Evolutionary conservation across 2,329 filamentous ascomycete species (phyloP), one percentile per base, ranked within the genome.

Genomic region (Phaeoacremonium minimum): DNA sequence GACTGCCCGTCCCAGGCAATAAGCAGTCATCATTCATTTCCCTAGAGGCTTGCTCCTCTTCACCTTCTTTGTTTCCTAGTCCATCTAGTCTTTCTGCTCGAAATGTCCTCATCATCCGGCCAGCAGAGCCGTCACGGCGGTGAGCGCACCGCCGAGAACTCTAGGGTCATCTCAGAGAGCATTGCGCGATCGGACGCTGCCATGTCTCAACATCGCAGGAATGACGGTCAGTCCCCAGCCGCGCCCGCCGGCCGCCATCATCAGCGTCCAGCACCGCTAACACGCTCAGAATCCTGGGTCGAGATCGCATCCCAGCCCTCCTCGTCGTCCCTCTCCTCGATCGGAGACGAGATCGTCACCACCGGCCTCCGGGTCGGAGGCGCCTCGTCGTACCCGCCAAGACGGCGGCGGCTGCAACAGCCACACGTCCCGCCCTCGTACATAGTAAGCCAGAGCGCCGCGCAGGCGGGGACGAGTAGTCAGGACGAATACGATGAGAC

Each of bases 401-500:
- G 83, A 37, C 60, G 71, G 37, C 71, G 69, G 37, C 73, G 74
- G 31, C 48, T 63, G 35, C 60, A 68, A 37, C 41, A 51, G 64
- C 35, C 54, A 59, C 38, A 49, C 18, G 50, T 52, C 44, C 51
- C 51, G 6, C 47, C 46, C 8, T 51, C 53, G 19, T 64, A 61
- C 36, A 61, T 66, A 16, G 48, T 58, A 29, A 52, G 52, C 38
- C 63, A 64, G 30, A 62, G 64, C 16, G 57, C 63, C 18, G 53
- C 64, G 26, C 65, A 64, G 15, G 52, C 61, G 36, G 67, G 64
- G 32, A 66, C 71, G 19, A 94, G 88, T 61, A 95, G 90, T 52
- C 88, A 95, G 57, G 90, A 95, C 49, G 90, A 95, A 64, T 95
- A 94, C 52, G 88, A 95, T 20, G 89, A 95, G 66, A 94, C 85